Base-by-base conservation (phyloP, 2,329 filamentous ascomycete genomes). In the Myriosclerotinia curreyana region DNA sequence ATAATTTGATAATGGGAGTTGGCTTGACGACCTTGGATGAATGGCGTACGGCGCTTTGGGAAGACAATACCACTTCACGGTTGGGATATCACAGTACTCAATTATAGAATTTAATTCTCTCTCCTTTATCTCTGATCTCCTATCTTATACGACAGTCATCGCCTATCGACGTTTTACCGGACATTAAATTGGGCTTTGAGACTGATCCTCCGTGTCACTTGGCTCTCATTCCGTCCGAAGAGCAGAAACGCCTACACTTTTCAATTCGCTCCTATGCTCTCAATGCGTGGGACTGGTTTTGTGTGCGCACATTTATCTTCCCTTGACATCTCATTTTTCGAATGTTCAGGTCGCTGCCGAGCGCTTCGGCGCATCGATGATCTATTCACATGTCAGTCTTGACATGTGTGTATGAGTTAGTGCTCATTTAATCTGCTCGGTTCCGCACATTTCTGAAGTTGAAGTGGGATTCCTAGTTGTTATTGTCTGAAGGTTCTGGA, bases 171-270 rank as follows among this genome's bases (percentile, higher is more conserved):
- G 6, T 36, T 31, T 50, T 59, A 72, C 67, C 71, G 75, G 74
- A 74, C 73, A 73, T 72, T 74, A 73, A 76, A 77, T 78, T 78
- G 74, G 75, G 76, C 73, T 74, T 72, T 72, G 76, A 76, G 68
- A 73, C 71, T 64, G 66, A 46, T 52, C 68, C 64, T 68, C 71
- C 62, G 69, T 76, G 75, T 77, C 72, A 77, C 75, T 71, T 76
- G 73, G 76, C 76, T 78, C 76, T 78, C 77, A 78, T 78, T 77
- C 75, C 72, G 73, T 77, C 75, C 76, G 75, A 72, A 78, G 70
- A 78, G 68, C 50, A 71, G 74, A 55, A 61, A 40, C 62, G 62
- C 66, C 68, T 68, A 63, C 64, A 60, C 60, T 50, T 56, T 58
- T 56, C 53, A 58, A 48, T 63, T 63, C 53, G 42, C 40, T 56